These are phyloP conservation scores for Plantago major DNA, from an alignment of 257 asterid genomes.

Conservation along the genomic window DNA sequence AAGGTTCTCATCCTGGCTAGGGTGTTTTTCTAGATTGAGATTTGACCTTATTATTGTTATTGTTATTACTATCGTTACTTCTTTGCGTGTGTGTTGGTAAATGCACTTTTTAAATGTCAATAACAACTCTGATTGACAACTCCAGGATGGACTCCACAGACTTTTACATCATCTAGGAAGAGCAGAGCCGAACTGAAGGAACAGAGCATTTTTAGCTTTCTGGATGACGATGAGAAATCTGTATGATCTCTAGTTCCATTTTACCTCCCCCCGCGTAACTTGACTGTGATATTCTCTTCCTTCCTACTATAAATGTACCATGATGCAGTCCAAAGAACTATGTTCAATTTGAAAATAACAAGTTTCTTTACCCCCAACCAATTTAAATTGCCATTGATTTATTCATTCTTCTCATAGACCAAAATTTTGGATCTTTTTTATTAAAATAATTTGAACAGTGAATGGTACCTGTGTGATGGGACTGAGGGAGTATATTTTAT, in stretches of 20 bases:
- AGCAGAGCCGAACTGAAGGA: conserved; percentile 67
- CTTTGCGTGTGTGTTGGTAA: not conserved
- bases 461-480: too few species aligned
- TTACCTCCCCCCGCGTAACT: too few species aligned
- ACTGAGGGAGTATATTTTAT: too few species aligned
- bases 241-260: conserved; percentile 38
- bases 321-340: too few species aligned
- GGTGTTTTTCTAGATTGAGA: conserved; percentile 2
- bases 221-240: conserved; percentile 92
- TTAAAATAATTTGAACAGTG: too few species aligned
- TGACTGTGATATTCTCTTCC: too few species aligned
- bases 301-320: too few species aligned
- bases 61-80: not conserved
- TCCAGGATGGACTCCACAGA: conserved; percentile 89
- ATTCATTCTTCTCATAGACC: too few species aligned
- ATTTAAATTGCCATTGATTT: too few species aligned
- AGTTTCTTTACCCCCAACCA: too few species aligned
- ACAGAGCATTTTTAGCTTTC: conserved; percentile 60
- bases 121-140: not conserved
- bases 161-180: conserved; percentile 88
- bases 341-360: too few species aligned
- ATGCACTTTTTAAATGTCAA: conserved; percentile 2
- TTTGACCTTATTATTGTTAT: not conserved
- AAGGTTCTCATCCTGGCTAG: conserved; percentile 43
- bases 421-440: too few species aligned